Base-by-base conservation (phyloP, 495 filamentous ascomycete species). In the Aspergillus sclerotiicarbonarius region DNA sequence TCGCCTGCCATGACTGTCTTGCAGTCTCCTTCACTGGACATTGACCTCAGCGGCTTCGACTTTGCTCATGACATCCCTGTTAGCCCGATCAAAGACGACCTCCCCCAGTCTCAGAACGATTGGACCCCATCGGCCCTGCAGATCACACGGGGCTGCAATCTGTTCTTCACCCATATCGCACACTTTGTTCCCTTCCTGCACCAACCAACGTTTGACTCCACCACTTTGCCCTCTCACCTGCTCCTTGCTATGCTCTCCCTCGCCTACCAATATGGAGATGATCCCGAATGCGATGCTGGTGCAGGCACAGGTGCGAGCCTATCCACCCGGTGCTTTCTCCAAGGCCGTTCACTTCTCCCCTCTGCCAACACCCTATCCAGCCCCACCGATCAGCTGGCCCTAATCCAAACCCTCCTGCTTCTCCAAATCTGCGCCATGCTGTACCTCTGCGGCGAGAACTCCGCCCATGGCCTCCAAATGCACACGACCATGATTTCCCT, bases 351-450 rank as follows among this genome's bases (percentile, higher is more conserved):
- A 18, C 51, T 72, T 13, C 35, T 68, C 30, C 52, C 58, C 16
- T 54, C 65, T 10, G 58, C 60, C 12, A 62, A 71, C 13, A 37
- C n/a, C 31, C 47, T 29, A 13, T 18, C 54, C 0, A 59, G 56
- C 35, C 48, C 50, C 45, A 16, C 51, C 31, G 32, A 53, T 3
- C 33, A 64, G 6, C 49, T 68, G 18, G 35, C 59, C 16, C 57
- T 63, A 0, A 61, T 75, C 8, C 72, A 75, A 48, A 62, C 67
- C 32, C 71, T 69, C 47, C 33, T 71, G 44, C 56, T 75, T 0
- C 68, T 73, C 3, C 67, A 75, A 53, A 68, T 72, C 8, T 72
- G 62, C 45, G 65, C 68, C 8, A 72, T 71, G 68, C 70, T 74
- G 70, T 74, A 73, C 37, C 65, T 74, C 29, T 73, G 68, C 52